Conservation (phyloP, 371 early-diverging fungal species). For the Rhizomucor pusillus region DNA sequence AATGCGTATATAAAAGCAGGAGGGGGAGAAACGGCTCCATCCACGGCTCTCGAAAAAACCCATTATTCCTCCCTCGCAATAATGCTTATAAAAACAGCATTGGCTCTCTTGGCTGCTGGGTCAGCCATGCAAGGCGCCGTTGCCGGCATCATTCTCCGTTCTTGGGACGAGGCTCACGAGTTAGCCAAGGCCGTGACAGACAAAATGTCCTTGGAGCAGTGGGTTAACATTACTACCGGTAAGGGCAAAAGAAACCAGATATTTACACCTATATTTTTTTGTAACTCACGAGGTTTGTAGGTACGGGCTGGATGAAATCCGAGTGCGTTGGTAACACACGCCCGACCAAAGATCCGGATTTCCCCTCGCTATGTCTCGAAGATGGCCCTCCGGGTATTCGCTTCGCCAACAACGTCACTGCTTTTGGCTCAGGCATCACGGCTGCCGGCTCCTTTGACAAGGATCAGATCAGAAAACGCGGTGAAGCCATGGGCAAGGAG, state of each 20-base stretch:
- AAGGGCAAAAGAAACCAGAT: too few relatives aligned
- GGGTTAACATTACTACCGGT: conserved; percentile 34
- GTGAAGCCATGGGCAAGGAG: conserved; percentile 50
- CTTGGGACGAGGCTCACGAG: conserved; percentile 34
- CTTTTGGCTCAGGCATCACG: conserved; percentile 52
- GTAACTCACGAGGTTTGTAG: conserved; percentile 3
- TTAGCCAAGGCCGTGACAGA: conserved; percentile 24
- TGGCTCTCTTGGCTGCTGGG: too few relatives aligned
- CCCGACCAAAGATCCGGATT: conserved; percentile 21
- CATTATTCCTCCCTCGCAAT: too few relatives aligned
- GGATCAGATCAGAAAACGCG: conserved; percentile 40
- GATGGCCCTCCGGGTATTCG: conserved; percentile 58
- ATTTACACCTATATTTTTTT: too few relatives aligned
- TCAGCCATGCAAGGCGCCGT: too few relatives aligned
- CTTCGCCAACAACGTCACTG: conserved; percentile 32
- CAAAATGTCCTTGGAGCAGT: conserved; percentile 31
- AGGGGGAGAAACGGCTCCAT: too few relatives aligned
- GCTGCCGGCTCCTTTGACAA: conserved; percentile 55
- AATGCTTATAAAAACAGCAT: too few relatives aligned
- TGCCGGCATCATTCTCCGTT: too few relatives aligned
- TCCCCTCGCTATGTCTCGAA: conserved; percentile 52
- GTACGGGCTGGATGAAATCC: conserved; percentile 37
- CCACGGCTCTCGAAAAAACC: too few relatives aligned
- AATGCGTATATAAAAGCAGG: too few relatives aligned
- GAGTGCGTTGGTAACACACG: conserved; percentile 52